Evolutionary conservation across 2,329 filamentous ascomycete species (phyloP).

Genomic region (Pseudopithomyces maydicus): DNA sequence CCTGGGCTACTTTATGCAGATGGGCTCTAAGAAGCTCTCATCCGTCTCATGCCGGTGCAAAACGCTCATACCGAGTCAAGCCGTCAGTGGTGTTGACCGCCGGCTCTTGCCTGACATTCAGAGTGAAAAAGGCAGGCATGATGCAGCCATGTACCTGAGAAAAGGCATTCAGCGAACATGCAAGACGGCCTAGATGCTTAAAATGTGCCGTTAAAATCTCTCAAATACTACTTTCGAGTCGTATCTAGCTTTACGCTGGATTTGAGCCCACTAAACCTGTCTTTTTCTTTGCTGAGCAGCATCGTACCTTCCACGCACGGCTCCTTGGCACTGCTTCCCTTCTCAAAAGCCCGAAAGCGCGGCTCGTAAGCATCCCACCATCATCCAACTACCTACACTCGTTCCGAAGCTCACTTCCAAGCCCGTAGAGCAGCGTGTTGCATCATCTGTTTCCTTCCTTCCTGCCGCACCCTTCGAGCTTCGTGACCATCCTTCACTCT

Average conservation of each 20-base stretch:
- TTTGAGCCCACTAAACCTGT: too few species aligned
- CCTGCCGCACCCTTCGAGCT: slow-evolving; percentile 25
- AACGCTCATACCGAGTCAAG: background rate
- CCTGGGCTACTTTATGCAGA: background rate
- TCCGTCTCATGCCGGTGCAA: background rate
- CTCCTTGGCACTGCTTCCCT: slow-evolving; percentile 23
- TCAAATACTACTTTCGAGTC: too few species aligned
- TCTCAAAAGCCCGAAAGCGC: slow-evolving; percentile 15
- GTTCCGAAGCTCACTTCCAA: slow-evolving; percentile 13
- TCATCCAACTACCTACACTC: slow-evolving; percentile 32
- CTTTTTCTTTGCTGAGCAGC: background rate
- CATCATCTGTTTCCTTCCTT: slow-evolving; percentile 11
- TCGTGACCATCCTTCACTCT: slow-evolving; percentile 18
- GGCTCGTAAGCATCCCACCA: slow-evolving; percentile 8
- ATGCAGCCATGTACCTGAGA: background rate
- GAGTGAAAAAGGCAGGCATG: slow-evolving; percentile 1
- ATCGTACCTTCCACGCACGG: slow-evolving; percentile 5
- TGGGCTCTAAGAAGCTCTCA: background rate
- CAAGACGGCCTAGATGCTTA: too few species aligned
- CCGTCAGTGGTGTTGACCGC: background rate
- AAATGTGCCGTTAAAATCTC: too few species aligned
- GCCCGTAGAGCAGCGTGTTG: slow-evolving; percentile 22
- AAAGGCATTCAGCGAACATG: too few species aligned
- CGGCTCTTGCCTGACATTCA: background rate
- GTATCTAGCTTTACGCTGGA: too few species aligned